phyloP scores from a whole-genome alignment of 305 asterid genomes.

The Fraxinus floribunda region DNA sequence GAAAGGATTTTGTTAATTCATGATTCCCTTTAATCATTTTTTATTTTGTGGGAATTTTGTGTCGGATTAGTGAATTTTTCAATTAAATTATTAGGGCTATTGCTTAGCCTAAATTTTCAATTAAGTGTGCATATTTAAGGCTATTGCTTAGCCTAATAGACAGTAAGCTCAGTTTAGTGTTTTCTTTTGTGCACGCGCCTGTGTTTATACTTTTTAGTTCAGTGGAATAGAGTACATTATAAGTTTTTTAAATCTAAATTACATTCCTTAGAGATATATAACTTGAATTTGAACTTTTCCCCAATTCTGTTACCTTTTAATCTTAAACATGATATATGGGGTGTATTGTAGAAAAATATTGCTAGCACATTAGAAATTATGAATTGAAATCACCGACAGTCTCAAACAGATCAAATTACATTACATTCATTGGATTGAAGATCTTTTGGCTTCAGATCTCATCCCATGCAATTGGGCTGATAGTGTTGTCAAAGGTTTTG shows the following conservation, averaged over 20 bases:
- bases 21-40: not conserved
- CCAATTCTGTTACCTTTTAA: not conserved
- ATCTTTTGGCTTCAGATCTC: slow-evolving; percentile 67
- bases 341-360: not conserved
- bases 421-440: slow-evolving; percentile 90
- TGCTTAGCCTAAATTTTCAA: not conserved
- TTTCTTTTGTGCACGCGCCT: not conserved
- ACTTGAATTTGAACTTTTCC: not conserved
- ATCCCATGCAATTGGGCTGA: slow-evolving; percentile 34
- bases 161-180: not conserved
- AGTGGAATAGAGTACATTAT: not conserved
- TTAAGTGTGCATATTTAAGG: not conserved
- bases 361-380: slow-evolving; percentile 16
- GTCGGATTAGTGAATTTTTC: not conserved
- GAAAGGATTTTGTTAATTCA: not conserved
- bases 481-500: slow-evolving; percentile 55
- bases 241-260: not conserved
- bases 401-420: slow-evolving; percentile 88
- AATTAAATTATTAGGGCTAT: not conserved
- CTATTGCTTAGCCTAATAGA: not conserved
- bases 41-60: not conserved
- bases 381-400: slow-evolving; percentile 55
- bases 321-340: not conserved
- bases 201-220: not conserved
- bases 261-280: not conserved